Evolutionary conservation across 805 yeast genomes (phyloP).

Genomic region (Myxozyma nipponensis): DNA sequence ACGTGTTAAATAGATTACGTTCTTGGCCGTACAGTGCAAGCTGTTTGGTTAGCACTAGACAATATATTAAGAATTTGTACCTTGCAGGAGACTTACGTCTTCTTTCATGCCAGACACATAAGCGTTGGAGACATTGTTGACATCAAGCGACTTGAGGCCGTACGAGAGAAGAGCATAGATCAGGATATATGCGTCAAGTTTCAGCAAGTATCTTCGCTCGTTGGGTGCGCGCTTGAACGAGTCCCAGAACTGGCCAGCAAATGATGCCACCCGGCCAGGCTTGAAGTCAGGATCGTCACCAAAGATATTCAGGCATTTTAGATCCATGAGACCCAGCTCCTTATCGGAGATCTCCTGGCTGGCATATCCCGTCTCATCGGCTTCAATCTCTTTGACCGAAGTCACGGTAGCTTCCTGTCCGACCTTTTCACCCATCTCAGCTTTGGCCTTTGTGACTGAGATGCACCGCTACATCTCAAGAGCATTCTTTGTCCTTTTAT

Average conservation of each 20-base stretch:
- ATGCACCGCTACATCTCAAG: no score
- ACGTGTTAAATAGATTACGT: conserved; percentile 18
- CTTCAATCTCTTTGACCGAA: background rate
- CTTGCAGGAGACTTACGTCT: conserved; percentile 37
- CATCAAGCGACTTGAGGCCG: conserved; percentile 55
- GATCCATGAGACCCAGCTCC: background rate
- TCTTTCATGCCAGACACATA: conserved; percentile 63
- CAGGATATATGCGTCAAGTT: conserved; percentile 37
- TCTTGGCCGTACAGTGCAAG: conserved; percentile 20
- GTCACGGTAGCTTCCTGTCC: background rate
- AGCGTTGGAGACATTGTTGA: conserved; percentile 58
- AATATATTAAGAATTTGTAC: background rate
- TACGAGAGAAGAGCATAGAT: conserved; percentile 38
- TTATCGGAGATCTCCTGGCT: background rate
- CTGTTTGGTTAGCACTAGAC: conserved; percentile 1
- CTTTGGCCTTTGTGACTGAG: no score
- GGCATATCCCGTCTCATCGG: background rate
- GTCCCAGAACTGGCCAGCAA: conserved; percentile 24
- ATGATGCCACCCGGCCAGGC: conserved; percentile 3
- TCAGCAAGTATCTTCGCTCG: conserved; percentile 36
- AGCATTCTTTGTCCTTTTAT: no score
- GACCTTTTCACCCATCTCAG: background rate
- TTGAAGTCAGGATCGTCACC: conserved; percentile 10
- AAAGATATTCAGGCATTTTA: conserved; percentile 6
- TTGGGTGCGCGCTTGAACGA: conserved; percentile 28